Evolutionary conservation across 2,329 filamentous ascomycete species (phyloP), one percentile per base, ranked within the genome.

Genomic region (Ceratocystis destructans): DNA sequence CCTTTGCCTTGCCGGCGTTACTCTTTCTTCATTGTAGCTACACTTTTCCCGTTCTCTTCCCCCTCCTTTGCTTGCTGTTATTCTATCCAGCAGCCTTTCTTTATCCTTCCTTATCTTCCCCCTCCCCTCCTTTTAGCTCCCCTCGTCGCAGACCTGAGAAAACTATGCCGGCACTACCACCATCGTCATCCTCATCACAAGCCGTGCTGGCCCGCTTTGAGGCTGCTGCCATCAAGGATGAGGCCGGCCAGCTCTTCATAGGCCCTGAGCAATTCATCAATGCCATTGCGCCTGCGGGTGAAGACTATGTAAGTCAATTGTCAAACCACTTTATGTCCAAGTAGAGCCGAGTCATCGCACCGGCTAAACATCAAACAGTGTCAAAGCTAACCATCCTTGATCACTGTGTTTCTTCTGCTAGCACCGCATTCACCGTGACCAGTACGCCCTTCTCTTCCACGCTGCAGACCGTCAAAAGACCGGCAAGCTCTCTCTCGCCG

Each of bases 371-470:
- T 17, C 53, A 31, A 28, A 57, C 25, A 37, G 10, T 12, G 37
- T 41, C 37, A 41, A 41, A 41, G 37, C 37, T 41, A 33, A 59
- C 50, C 22, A 55, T 25, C 28, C 61, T 33, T n/a, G 1, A 31
- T 57, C 53, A 31, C 59, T 59, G 7, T 33, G 25, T 22, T 17
- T 7, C 44, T 48, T 55, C 41, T 57, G 53, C 70, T 73, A 97
- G 93, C 92, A 96, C 81, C 99, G 99, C 77, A 97, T 99, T 80
- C 90, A 91, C 78, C 87, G 93, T 71, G 89, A 96, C 72, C 94
- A 97, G 76, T 99, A 96, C 77, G 87, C 87, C 64, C 88, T 99
- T 73, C 88, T 99, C 61, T 99, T 99, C 77, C 81, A 82, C 70
- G 88, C 99, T 67, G 94, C 94, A 72, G 94, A 99, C 76, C 85